Evolutionary conservation across 306 rosid genomes (phyloP), one percentile per base, ranked within the genome.

Genomic region (Fragaria nilgerrensis): DNA sequence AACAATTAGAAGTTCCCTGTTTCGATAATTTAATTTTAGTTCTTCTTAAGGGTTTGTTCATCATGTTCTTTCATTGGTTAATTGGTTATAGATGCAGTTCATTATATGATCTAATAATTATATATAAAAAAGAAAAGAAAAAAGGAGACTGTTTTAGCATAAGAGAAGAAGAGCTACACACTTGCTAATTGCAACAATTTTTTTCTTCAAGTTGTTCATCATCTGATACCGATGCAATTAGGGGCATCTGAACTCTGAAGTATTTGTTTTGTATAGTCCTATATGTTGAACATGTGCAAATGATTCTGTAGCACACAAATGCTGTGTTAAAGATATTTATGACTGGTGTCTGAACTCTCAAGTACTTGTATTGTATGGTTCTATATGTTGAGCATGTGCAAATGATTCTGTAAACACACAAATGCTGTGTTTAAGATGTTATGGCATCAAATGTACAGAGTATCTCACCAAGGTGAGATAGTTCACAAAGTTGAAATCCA

Each of bases 311-410:
- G 14, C 4, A 37, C 44, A 37, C 44, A 41, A 7, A 41, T 41
- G 44, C 44, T 41, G 44, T 41, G 44, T 41, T 41, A 0, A 41
- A 41, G 48, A 12, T 73, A 22, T n/a, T n/a, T 37, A 58, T 39
- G 68, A 22, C 55, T 0, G 27, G 41, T 39, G 16, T 20, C 34
- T 59, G 19, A 41, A 36, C 9, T 39, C 34, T 59, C 3, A 39
- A 36, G 3, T 65, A 65, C 34, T 2, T 43, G 34, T 44, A 23
- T 69, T 13, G 17, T 56, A 16, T n/a, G 3, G 50, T 39, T 9
- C 4, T 37, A n/a, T 73, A 29, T n/a, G 52, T 52, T 55, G 67
- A 39, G 27, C 76, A 73, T 37, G 52, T 37, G 77, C 52, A 53
- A 73, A 14, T 22, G 67, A 36, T 36, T 36, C 3, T 20, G 10